These are phyloP conservation scores for Saturnispora silvae DNA, from an alignment of 805 yeast genomes.

Conservation along the genomic window DNA sequence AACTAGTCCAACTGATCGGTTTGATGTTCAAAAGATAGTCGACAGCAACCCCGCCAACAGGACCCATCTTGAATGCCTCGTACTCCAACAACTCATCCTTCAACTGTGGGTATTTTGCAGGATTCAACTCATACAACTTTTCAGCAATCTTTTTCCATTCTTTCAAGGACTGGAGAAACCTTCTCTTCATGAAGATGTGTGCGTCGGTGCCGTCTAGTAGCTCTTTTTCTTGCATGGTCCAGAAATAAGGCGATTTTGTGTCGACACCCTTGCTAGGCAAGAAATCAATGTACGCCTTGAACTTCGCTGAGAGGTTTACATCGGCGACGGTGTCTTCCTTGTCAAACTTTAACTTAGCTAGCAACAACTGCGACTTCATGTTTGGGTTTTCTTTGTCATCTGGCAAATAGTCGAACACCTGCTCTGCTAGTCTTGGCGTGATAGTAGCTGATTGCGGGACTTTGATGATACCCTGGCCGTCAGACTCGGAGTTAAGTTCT, in stretches of 20 bases:
- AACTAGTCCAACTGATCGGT: slow-evolving; percentile 45
- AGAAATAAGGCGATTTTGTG: slow-evolving; percentile 56
- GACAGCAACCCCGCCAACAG: slow-evolving; percentile 13
- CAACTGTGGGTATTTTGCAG: slow-evolving; percentile 9
- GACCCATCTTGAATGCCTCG: slow-evolving; percentile 15
- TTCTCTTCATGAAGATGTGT: slow-evolving; percentile 40
- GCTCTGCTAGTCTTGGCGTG: slow-evolving; percentile 27
- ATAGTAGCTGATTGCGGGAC: slow-evolving; percentile 31
- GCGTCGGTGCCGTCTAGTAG: slow-evolving; percentile 61
- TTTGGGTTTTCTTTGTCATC: slow-evolving; percentile 18
- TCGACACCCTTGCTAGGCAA: slow-evolving; percentile 33
- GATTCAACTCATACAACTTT: slow-evolving; percentile 13
- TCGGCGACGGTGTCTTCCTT: slow-evolving; percentile 12
- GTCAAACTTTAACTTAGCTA: slow-evolving; percentile 35
- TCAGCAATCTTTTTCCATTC: slow-evolving; percentile 44
- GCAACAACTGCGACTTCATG: slow-evolving; percentile 27
- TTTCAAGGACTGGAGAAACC: slow-evolving; percentile 34
- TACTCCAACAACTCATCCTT: slow-evolving; percentile 20
- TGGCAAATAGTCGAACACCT: slow-evolving; percentile 10
- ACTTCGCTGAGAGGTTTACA: slow-evolving; percentile 20
- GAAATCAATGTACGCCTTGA: slow-evolving; percentile 35
- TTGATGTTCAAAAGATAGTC: slow-evolving; percentile 12
- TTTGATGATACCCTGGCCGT: slow-evolving; percentile 21
- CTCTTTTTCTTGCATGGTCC: slow-evolving; percentile 43
- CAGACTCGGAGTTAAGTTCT: slow-evolving; percentile 14